These are phyloP conservation scores for Boletus reticuloceps DNA, from an alignment of 768 basidiomycete species.

Conservation along the genomic window DNA sequence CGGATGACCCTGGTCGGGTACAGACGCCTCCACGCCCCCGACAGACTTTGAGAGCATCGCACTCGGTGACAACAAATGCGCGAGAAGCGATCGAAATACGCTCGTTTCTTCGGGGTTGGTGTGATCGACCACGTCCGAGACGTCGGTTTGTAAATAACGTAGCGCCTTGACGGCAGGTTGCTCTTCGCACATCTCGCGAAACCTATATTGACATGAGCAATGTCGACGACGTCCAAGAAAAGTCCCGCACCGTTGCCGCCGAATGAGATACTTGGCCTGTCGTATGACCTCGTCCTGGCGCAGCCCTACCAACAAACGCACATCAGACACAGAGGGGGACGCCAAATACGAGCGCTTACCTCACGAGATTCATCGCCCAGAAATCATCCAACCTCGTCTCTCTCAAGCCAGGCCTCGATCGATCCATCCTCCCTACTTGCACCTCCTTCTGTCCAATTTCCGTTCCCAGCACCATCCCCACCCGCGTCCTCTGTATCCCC, in stretches of 20 bases:
- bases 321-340: too few relatives aligned
- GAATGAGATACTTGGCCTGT: constrained; percentile 58
- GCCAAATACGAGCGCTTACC: constrained; percentile 42
- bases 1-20: too few relatives aligned
- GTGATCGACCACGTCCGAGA: constrained; percentile 72
- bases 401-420: constrained; percentile 8
- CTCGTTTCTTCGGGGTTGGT: constrained; percentile 57
- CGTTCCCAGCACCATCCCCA: background rate
- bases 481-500: background rate
- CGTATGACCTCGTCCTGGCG: constrained; percentile 62
- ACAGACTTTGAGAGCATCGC: constrained; percentile 3
- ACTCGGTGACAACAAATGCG: constrained; percentile 52
- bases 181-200: constrained; percentile 79
- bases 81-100: constrained; percentile 62
- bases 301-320: constrained; percentile 42
- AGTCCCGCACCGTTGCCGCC: constrained; percentile 65
- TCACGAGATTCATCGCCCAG: constrained; percentile 68
- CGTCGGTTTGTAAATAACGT: constrained; percentile 65
- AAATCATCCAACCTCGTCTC: constrained; percentile 70
- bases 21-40: too few relatives aligned
- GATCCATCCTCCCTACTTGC: constrained; percentile 17
- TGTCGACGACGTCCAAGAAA: too few relatives aligned
- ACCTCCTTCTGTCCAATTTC: constrained; percentile 18
- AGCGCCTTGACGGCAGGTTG: constrained; percentile 58
- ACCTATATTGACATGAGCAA: constrained; percentile 40